phyloP scores from a whole-genome alignment of 257 asterid genomes.

The Anisodus acutangulus region DNA sequence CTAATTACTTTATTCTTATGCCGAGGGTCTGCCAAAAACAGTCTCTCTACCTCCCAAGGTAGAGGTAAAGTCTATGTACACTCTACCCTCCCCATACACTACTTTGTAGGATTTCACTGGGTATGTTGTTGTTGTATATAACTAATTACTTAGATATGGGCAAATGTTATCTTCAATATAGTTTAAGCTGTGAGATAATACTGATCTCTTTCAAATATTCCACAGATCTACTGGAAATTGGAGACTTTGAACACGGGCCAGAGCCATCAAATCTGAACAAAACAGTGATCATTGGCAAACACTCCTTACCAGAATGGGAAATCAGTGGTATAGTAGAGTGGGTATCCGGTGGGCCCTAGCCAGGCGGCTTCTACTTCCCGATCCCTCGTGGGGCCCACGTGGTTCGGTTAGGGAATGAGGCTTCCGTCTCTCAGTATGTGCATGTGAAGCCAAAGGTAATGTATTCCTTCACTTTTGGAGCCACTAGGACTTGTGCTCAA shows the following conservation, averaged over 20 bases:
- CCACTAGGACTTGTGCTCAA: conserved; percentile 82
- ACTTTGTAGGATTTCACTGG: too few species aligned
- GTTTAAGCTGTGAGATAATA: neutral
- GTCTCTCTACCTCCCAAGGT: too few species aligned
- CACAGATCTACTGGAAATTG: conserved; percentile 62
- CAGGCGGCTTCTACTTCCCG: conserved; percentile 64
- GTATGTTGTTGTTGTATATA: conserved; percentile 28
- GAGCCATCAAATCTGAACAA: conserved; percentile 55
- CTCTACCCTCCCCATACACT: too few species aligned
- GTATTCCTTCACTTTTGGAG: conserved; percentile 66
- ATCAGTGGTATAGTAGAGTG: conserved; percentile 71
- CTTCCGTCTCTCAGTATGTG: conserved; percentile 61
- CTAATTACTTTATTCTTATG: too few species aligned
- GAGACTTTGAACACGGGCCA: conserved; percentile 73
- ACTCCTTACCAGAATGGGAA: conserved; percentile 78
- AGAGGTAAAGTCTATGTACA: too few species aligned
- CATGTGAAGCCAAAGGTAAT: conserved; percentile 43
- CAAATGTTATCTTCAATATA: neutral
- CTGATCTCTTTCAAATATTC: neutral
- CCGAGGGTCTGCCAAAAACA: too few species aligned
- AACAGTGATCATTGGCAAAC: conserved; percentile 60
- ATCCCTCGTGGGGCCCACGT: conserved; percentile 81
- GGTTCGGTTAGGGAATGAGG: conserved; percentile 74
- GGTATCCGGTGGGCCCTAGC: conserved; percentile 76
- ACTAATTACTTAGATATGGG: conserved; percentile 23